Conservation (phyloP, 1,139 yeast genomes). For the Nakaseomyces bracarensis region DNA sequence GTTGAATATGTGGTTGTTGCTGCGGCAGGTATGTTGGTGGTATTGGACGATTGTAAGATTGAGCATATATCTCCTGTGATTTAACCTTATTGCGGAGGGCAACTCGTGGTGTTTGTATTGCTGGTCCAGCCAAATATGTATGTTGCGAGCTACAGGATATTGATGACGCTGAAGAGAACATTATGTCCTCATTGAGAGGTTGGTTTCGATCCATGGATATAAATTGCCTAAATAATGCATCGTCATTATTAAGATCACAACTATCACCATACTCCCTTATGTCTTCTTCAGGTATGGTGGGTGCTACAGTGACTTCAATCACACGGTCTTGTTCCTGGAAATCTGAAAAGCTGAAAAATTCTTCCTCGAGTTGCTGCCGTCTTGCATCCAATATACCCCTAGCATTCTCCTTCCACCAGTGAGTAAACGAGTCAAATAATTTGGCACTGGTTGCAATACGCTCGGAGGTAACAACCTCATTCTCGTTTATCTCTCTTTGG, state of each 20-base stretch:
- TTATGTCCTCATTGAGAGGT: background rate
- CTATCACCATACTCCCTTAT: background rate
- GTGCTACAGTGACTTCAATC: slow-evolving; percentile 3
- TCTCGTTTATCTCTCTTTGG: slow-evolving; percentile 9
- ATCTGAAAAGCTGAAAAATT: slow-evolving; percentile 1
- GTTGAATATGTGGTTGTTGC: no score
- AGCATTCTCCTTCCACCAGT: slow-evolving; percentile 9
- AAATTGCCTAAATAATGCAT: background rate
- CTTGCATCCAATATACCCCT: slow-evolving; percentile 3
- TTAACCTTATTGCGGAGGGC: background rate
- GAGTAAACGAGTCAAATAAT: slow-evolving; percentile 7
- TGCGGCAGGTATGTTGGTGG: slow-evolving; percentile 4
- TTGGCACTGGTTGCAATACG: background rate
- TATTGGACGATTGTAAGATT: background rate
- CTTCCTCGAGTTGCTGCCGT: slow-evolving; percentile 3
- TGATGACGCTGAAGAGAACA: slow-evolving; percentile 1
- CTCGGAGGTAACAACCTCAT: background rate
- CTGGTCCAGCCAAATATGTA: background rate
- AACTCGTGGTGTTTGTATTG: background rate
- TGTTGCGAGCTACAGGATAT: background rate
- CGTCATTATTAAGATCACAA: background rate
- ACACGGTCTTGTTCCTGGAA: slow-evolving; percentile 4
- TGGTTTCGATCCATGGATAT: background rate
- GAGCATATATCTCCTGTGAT: background rate
- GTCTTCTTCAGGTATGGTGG: slow-evolving; percentile 3